phyloP scores from a whole-genome alignment of 148 eudicot genomes.

The Camellia japonica region DNA sequence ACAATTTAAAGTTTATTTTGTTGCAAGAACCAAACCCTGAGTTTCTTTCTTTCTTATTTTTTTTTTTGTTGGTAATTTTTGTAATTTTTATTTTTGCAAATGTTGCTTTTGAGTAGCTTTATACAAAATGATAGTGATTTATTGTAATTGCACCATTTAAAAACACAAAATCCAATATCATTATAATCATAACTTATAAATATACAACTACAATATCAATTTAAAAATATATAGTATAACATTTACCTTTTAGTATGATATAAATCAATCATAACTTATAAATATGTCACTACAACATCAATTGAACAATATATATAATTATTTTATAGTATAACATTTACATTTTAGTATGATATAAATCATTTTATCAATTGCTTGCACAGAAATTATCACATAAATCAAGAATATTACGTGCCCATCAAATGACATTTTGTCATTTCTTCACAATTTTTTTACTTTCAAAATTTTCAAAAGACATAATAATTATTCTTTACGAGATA shows the following conservation, averaged over 20 bases:
- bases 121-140: background rate
- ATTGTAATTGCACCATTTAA: background rate
- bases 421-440: background rate
- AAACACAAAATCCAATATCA: background rate
- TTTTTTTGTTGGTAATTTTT: no score
- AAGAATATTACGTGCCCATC: background rate
- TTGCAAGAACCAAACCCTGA: no score
- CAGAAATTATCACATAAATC: background rate
- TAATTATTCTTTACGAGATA: background rate
- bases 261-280: background rate
- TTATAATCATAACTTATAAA: background rate
- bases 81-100: background rate
- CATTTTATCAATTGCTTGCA: background rate
- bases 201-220: no score
- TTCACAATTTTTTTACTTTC: background rate
- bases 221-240: background rate
- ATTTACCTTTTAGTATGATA: no score
- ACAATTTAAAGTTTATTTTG: background rate
- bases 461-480: no score
- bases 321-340: no score
- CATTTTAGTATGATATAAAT: background rate
- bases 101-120: background rate
- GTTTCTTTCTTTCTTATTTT: no score
- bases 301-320: background rate
- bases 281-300: no score